Evolutionary conservation across 2,329 filamentous ascomycete species (phyloP).

Genomic region (Botrytis elliptica): DNA sequence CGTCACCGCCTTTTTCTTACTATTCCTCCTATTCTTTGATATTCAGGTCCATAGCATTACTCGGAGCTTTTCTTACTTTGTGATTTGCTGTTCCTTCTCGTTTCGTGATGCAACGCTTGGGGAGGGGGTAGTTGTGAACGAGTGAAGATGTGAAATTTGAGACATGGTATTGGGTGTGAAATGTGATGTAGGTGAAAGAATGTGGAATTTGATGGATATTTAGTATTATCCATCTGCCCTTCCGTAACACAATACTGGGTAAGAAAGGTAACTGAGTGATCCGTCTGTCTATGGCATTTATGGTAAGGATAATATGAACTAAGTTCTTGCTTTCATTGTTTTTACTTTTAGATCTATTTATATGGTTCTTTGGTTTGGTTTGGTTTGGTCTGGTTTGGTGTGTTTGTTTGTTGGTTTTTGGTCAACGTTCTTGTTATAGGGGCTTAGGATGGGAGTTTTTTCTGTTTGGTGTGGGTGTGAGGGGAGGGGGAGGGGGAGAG

Average conservation of each 20-base stretch:
- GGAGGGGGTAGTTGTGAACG: not conserved
- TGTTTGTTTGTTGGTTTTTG: not conserved
- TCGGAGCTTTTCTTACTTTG: constrained; percentile 20
- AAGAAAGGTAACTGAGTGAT: not conserved
- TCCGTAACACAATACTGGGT: not conserved
- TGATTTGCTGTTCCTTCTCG: not conserved
- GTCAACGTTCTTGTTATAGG: not conserved
- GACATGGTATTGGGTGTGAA: not conserved
- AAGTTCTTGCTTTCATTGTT: not conserved
- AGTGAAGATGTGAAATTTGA: not conserved
- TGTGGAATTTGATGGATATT: not conserved
- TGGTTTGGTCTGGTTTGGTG: too few species aligned
- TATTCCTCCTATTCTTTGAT: constrained; percentile 19
- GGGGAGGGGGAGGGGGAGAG: too few species aligned
- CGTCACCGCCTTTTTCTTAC: constrained; percentile 16
- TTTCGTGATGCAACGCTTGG: not conserved
- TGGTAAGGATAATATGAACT: not conserved
- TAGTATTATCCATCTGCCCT: not conserved
- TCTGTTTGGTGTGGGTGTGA: not conserved
- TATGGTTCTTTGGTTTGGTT: not conserved
- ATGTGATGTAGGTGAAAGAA: not conserved
- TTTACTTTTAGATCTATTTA: not conserved
- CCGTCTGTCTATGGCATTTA: not conserved
- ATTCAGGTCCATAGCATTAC: constrained; percentile 23
- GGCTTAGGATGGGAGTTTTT: not conserved